Percentiles rank a stretch among this genome's conserved stretches.
Conservation (phyloP, 1,284 basidiomycete genomes). For the Malassezia nana region DNA sequence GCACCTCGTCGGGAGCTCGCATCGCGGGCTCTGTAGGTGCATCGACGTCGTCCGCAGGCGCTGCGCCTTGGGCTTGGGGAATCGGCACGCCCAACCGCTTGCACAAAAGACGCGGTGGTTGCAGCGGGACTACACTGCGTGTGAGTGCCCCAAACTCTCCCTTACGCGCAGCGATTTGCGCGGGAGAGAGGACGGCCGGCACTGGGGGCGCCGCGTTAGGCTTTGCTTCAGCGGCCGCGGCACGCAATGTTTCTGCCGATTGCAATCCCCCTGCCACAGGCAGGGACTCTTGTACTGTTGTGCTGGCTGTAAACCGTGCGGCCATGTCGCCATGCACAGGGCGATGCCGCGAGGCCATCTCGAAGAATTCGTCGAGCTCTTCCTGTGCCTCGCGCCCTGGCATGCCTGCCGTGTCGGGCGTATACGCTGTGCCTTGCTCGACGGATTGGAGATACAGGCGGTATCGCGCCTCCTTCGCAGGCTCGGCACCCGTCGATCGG, state of each 20-base stretch:
- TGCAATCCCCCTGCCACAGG: background rate
- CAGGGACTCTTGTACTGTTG: background rate
- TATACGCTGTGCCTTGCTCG: constrained; percentile 49
- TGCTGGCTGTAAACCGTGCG: constrained; percentile 62
- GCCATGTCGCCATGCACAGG: constrained; percentile 88
- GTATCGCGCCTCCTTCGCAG: constrained; percentile 73
- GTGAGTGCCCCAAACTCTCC: constrained; percentile 10
- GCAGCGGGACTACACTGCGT: background rate
- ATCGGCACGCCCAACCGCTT: constrained; percentile 7
- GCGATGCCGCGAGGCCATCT: constrained; percentile 78
- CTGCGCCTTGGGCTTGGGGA: constrained; percentile 1
- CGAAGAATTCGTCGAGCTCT: constrained; percentile 75
- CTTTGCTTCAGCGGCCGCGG: background rate
- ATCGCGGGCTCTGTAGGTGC: background rate
- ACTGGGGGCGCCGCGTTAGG: background rate
- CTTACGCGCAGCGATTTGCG: constrained; percentile 6
- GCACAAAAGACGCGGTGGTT: constrained; percentile 16
- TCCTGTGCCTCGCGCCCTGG: constrained; percentile 55
- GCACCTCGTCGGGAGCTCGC: background rate
- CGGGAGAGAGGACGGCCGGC: background rate
- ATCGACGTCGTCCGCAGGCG: background rate
- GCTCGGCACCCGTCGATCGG: constrained; percentile 73
- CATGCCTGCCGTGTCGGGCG: background rate
- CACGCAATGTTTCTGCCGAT: background rate
- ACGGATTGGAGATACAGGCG: constrained; percentile 68